Evolutionary conservation across 192 early-diverging fungal genomes (phyloP).

Genomic region (Umbelopsis ramanniana): DNA sequence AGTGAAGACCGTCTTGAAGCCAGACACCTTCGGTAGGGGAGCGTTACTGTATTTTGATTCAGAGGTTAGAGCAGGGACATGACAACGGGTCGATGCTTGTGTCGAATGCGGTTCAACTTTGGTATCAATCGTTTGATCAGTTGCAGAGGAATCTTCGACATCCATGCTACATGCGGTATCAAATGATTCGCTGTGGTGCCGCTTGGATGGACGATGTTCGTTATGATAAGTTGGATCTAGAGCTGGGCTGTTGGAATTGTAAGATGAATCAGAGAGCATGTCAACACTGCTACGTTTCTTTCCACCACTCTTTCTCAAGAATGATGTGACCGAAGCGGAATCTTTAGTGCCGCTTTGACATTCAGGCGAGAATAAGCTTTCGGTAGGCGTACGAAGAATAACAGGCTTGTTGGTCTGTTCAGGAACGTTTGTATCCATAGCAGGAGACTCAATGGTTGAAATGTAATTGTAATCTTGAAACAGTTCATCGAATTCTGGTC

Average conservation of each 20-base stretch:
- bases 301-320: constrained; percentile 6
- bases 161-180: constrained; percentile 12
- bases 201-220: constrained; percentile 6
- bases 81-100: neutral
- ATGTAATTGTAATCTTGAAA: constrained; percentile 4
- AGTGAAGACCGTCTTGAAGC: constrained; percentile 7
- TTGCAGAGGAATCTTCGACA: neutral
- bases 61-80: neutral
- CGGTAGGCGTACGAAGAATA: neutral
- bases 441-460: neutral
- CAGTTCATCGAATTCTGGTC: constrained; percentile 7
- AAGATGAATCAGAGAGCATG: constrained; percentile 34
- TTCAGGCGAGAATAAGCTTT: neutral
- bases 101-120: neutral
- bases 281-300: constrained; percentile 38
- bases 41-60: neutral
- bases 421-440: neutral
- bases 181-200: constrained; percentile 9
- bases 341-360: constrained; percentile 1
- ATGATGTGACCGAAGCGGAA: constrained; percentile 13
- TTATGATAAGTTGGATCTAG: constrained; percentile 19
- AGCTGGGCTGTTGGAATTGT: constrained; percentile 21
- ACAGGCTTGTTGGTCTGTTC: neutral
- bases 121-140: neutral
- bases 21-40: neutral